Conservation (phyloP, 225 moss, liverwort and hornwort species). For the Marchantia polymorpha region DNA sequence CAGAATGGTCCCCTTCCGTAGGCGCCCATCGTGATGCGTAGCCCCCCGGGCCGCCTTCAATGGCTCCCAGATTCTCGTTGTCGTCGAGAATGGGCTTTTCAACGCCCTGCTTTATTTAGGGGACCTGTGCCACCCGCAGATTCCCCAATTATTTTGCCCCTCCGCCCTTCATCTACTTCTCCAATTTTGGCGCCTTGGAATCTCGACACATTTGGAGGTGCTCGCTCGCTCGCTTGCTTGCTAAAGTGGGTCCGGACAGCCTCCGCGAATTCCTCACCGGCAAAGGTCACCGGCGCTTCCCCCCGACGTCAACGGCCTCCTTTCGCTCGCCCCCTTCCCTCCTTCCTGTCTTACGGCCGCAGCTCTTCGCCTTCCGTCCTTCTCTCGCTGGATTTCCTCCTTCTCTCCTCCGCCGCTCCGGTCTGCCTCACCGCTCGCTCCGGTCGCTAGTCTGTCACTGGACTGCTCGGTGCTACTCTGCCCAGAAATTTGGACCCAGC, state of each 20-base stretch:
- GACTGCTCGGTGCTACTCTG: too few species aligned
- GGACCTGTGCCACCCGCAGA: neutral
- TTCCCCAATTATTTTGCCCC: neutral
- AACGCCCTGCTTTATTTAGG: neutral
- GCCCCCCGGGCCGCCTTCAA: neutral
- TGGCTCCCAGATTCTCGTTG: conserved; percentile 9
- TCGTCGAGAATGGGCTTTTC: conserved; percentile 4
- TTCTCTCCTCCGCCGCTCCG: too few species aligned
- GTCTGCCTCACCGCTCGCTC: too few species aligned
- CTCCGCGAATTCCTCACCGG: neutral
- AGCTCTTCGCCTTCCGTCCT: too few species aligned
- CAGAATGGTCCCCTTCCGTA: neutral
- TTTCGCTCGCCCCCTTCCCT: too few species aligned
- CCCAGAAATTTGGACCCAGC: too few species aligned
- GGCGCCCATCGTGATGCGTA: neutral
- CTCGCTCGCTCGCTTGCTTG: too few species aligned
- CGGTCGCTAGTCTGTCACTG: too few species aligned
- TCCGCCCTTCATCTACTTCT: neutral
- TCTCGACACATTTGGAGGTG: neutral
- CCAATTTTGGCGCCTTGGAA: neutral
- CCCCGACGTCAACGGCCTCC: too few species aligned
- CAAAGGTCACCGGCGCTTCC: neutral
- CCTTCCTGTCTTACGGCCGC: too few species aligned
- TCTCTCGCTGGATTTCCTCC: too few species aligned
- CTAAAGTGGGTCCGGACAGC: conserved; percentile 10